Base-by-base conservation (phyloP, 352 stramenopile genomes). In the Globisporangium canariense region DNA sequence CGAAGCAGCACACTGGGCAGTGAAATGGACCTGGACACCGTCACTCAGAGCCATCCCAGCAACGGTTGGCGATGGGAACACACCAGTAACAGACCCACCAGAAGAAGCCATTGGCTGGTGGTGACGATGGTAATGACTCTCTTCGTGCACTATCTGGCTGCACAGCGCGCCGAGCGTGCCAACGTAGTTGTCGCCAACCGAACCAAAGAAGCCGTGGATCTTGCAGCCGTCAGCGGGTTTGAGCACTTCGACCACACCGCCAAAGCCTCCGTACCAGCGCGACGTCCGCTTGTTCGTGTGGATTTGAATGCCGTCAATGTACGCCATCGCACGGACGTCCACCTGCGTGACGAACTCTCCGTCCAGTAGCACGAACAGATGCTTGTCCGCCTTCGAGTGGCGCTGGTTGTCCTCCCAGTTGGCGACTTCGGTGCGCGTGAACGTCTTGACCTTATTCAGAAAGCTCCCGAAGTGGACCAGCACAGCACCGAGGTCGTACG, bases 261-360 rank as follows among this genome's bases (percentile, higher is more conserved):
- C 82, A 51, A 75, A 81, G 3, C 82, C 80, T 16, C 82, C 82
- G 46, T 73, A 88, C 82, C 82, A 89, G n/a, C 73, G 75, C 36
- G 82, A 80, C 1, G 70, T 77, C 2, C 77, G 75, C 34, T 75
- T 18, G 51, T 89, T 91, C 3, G 82, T 91, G 66, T 88, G 74
- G 13, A 91, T 68, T 51, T 86, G 77, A 14, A 91, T 60, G 7
- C 80, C 82, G 58, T 91, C 80, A 38, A 91, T 78, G 77, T 77
- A 91, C 11, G 77, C 78, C 71, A 79, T 79, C 0, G 80, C 75
- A 2, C 78, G 71, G 1, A 89, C 65, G 46, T 89, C 78, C 4
- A 91, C 73, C 14, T 67, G 71, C 30, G 70, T 78, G 40, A 91
- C 67, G 54, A 73, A 85, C 65, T 91, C 82, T 47, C 62, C 57